These are phyloP conservation scores for Aquilaria malaccensis DNA, from an alignment of 345 rosid genomes.

Conservation along the genomic window DNA sequence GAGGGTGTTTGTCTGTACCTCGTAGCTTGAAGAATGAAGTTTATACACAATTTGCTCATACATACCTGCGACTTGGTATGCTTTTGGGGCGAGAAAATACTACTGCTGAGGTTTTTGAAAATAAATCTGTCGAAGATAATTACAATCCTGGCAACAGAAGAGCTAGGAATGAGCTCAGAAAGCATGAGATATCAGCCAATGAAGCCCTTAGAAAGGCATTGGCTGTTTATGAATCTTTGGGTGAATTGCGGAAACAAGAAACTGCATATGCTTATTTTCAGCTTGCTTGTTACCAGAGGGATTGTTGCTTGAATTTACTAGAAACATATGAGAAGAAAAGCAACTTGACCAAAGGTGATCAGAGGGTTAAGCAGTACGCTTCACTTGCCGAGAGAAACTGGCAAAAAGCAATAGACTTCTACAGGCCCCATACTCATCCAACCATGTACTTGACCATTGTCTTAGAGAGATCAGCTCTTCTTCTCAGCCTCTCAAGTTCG, in stretches of 20 bases:
- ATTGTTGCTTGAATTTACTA: slow-evolving; percentile 62
- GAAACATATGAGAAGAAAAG: slow-evolving; percentile 34
- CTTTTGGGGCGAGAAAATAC: slow-evolving; percentile 66
- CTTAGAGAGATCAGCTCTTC: slow-evolving; percentile 66
- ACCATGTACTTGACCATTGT: slow-evolving; percentile 71
- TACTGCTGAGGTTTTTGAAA: slow-evolving; percentile 49
- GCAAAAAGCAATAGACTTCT: slow-evolving; percentile 75
- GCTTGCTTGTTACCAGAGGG: slow-evolving; percentile 81
- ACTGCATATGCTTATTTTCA: slow-evolving; percentile 82
- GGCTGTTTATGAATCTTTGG: slow-evolving; percentile 68
- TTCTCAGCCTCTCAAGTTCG: slow-evolving; percentile 39
- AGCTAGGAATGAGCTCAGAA: slow-evolving; percentile 36
- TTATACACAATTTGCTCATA: slow-evolving; percentile 77
- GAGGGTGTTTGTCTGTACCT: slow-evolving; percentile 29
- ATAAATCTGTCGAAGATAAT: slow-evolving; percentile 27
- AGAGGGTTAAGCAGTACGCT: slow-evolving; percentile 80
- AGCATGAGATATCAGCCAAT: slow-evolving; percentile 70
- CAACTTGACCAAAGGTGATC: slow-evolving; percentile 42
- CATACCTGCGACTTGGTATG: slow-evolving; percentile 89
- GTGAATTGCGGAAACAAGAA: slow-evolving; percentile 77
- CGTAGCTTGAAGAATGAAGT: slow-evolving; percentile 57
- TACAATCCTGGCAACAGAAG: slow-evolving; percentile 22
- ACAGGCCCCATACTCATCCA: slow-evolving; percentile 62
- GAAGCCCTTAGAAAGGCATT: slow-evolving; percentile 92
- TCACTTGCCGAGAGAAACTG: slow-evolving; percentile 82